Conservation (phyloP, 371 early-diverging fungal genomes). For the Synchytrium microbalum region DNA sequence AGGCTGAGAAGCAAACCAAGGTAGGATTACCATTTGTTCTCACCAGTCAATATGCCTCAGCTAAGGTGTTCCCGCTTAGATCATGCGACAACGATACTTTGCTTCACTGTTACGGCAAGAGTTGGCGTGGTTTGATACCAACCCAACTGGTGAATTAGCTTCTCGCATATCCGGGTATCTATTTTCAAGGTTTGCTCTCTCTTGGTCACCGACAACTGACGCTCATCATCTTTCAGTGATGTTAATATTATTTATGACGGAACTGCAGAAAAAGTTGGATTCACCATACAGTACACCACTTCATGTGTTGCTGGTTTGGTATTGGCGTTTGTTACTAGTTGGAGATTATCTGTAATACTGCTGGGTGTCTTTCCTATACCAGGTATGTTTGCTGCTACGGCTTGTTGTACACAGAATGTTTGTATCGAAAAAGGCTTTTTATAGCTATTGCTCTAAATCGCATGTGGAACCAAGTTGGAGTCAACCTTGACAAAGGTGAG, state of each 20-base stretch:
- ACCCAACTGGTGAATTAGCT: constrained; percentile 51
- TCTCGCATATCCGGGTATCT: constrained; percentile 42
- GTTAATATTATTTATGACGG: constrained; percentile 37
- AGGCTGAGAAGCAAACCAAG: constrained; percentile 43
- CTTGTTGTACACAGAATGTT: background rate
- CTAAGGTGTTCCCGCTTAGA: background rate
- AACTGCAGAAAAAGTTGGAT: constrained; percentile 78
- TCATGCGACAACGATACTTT: background rate
- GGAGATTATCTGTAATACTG: constrained; percentile 80
- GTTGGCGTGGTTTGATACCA: constrained; percentile 81
- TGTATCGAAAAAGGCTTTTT: background rate
- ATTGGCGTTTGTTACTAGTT: constrained; percentile 77
- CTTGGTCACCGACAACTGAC: background rate
- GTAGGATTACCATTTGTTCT: constrained; percentile 5
- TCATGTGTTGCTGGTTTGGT: constrained; percentile 81
- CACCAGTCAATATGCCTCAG: too few species aligned
- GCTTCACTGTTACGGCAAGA: constrained; percentile 63
- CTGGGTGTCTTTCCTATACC: constrained; percentile 53
- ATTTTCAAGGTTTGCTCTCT: background rate
- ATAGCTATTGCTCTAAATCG: constrained; percentile 1
- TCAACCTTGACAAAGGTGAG: constrained; percentile 25
- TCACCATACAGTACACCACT: constrained; percentile 54
- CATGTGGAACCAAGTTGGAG: background rate
- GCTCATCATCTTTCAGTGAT: constrained; percentile 21
- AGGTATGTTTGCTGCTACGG: constrained; percentile 1